Conservation (phyloP, 352 stramenopile species). For the Globisporangium solare region DNA sequence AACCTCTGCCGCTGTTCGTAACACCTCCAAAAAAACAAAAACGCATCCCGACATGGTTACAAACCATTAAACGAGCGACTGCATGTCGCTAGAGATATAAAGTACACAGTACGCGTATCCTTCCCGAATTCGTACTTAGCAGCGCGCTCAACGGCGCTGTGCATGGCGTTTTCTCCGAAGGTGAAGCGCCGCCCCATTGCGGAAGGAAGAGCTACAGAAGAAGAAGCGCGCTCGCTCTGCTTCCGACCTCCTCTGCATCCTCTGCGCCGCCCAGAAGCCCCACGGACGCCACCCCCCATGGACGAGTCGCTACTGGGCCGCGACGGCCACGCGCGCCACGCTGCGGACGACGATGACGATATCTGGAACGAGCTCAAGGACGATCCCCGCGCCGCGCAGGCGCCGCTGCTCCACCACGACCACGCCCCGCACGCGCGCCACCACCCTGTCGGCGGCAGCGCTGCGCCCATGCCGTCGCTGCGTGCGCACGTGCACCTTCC, state of each 20-base stretch:
- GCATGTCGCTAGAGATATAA: too few species aligned
- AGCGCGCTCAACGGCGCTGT: too few species aligned
- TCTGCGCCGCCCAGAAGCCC: too few species aligned
- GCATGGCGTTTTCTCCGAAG: too few species aligned
- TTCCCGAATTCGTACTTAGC: too few species aligned
- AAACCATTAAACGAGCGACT: too few species aligned
- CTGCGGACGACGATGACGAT: conserved; percentile 66
- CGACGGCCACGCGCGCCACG: conserved; percentile 13
- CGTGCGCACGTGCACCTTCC: conserved; percentile 68
- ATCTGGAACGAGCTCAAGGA: conserved; percentile 80
- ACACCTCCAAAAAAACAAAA: too few species aligned
- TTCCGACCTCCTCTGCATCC: too few species aligned
- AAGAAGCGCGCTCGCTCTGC: not conserved
- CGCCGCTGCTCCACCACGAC: conserved; percentile 2
- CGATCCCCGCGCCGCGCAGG: conserved; percentile 18
- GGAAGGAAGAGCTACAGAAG: not conserved
- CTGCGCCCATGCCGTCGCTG: conserved; percentile 43
- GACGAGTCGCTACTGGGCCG: conserved; percentile 58
- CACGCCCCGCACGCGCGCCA: not conserved
- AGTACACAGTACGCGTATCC: too few species aligned
- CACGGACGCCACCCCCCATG: conserved; percentile 23
- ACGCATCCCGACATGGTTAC: too few species aligned
- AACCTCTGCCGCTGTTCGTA: not conserved
- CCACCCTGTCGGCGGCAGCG: not conserved
- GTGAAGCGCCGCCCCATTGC: too few species aligned